Conservation (phyloP, 768 basidiomycete species). For the Podaxis sp. region DNA sequence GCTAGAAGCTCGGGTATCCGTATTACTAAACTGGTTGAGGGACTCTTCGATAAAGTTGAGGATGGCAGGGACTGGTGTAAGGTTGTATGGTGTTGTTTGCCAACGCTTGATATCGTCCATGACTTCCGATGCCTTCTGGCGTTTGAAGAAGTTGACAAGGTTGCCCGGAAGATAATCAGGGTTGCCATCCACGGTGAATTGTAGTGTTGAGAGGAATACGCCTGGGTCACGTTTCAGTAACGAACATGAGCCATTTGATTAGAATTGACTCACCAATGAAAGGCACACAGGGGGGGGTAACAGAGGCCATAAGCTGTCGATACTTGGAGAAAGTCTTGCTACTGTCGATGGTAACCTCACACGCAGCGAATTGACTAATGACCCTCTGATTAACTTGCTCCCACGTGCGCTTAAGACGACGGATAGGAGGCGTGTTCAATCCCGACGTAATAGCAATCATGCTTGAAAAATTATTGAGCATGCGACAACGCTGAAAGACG, state of each 20-base stretch:
- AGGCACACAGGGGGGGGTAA: conserved; percentile 92
- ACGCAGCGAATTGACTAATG: conserved; percentile 68
- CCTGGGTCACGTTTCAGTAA: conserved; percentile 44
- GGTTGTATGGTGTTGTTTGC: conserved; percentile 90
- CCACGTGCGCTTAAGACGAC: conserved; percentile 91
- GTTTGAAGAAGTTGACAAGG: conserved; percentile 94
- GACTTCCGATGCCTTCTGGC: conserved; percentile 93
- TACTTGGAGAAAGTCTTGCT: conserved; percentile 95
- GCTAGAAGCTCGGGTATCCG: conserved; percentile 64
- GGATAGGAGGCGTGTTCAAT: conserved; percentile 89
- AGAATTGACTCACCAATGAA: conserved; percentile 73
- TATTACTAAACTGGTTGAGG: conserved; percentile 57
- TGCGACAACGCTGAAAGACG: conserved; percentile 76
- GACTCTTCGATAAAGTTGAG: conserved; percentile 77
- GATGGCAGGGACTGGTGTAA: conserved; percentile 64
- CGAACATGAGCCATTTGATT: conserved; percentile 5
- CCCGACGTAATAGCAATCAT: conserved; percentile 96
- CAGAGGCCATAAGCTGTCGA: conserved; percentile 74
- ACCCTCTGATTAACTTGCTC: conserved; percentile 79
- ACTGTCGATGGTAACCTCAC: conserved; percentile 90
- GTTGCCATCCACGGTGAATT: conserved; percentile 98
- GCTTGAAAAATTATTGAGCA: conserved; percentile 92
- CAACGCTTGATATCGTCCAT: conserved; percentile 96
- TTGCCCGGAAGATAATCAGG: conserved; percentile 72
- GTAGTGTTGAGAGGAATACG: conserved; percentile 92